Evolutionary conservation across 2,329 filamentous ascomycete genomes (phyloP).

Genomic region (Paraphaeosphaeria sporulosa): DNA sequence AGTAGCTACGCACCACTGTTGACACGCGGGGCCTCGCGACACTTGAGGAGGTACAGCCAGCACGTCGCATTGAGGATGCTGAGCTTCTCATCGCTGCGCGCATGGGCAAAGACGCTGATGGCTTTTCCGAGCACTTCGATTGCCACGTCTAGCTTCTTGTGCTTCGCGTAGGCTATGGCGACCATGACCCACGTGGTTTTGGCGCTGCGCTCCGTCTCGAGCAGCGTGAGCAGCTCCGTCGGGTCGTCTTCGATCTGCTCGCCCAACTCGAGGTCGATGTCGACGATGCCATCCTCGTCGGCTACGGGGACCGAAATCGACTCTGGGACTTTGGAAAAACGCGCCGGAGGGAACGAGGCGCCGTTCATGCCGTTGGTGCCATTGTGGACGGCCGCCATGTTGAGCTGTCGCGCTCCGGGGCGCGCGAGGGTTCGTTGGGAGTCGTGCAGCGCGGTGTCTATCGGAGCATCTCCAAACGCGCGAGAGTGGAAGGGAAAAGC

Average conservation of each 20-base stretch:
- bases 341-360: slow-evolving; percentile 51
- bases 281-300: slow-evolving; percentile 65
- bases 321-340: slow-evolving; percentile 69
- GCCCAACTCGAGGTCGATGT: slow-evolving; percentile 93
- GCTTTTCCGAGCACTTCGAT: slow-evolving; percentile 76
- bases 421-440: slow-evolving; percentile 22
- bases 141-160: slow-evolving; percentile 87
- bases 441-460: slow-evolving; percentile 2
- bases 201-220: slow-evolving; percentile 91
- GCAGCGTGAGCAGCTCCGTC: slow-evolving; percentile 90
- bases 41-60: slow-evolving; percentile 92
- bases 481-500: not conserved
- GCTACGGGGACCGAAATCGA: slow-evolving; percentile 71
- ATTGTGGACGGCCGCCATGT: slow-evolving; percentile 60
- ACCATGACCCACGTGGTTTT: slow-evolving; percentile 99
- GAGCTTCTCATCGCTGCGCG: slow-evolving; percentile 80
- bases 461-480: slow-evolving; percentile 9
- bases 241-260: slow-evolving; percentile 86
- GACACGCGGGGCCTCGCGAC: slow-evolving; percentile 77
- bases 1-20: slow-evolving; percentile 57
- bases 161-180: slow-evolving; percentile 93
- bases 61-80: slow-evolving; percentile 84
- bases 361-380: slow-evolving; percentile 62
- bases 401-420: slow-evolving; percentile 20
- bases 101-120: slow-evolving; percentile 72